Conservation (phyloP, 768 basidiomycete genomes). For the Mycena belliarum region DNA sequence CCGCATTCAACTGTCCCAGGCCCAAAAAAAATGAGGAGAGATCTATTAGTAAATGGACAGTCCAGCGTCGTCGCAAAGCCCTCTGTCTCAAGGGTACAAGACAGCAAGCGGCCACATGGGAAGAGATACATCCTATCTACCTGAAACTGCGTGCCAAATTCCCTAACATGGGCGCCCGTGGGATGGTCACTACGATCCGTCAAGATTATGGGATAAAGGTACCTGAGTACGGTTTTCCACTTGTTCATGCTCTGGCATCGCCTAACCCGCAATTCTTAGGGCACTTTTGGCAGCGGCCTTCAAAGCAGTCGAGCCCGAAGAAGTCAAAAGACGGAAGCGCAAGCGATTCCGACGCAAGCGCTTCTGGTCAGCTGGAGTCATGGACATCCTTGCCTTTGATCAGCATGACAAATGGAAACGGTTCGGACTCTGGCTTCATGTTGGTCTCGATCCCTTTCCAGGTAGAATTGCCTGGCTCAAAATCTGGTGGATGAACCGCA, state of each 20-base stretch:
- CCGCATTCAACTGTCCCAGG: too few relatives aligned
- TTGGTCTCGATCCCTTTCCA: slow-evolving; percentile 36
- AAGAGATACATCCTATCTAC: background rate
- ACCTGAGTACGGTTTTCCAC: slow-evolving; percentile 14
- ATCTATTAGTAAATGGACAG: too few relatives aligned
- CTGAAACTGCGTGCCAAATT: background rate
- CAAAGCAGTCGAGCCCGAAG: slow-evolving; percentile 15
- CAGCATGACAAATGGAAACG: slow-evolving; percentile 49
- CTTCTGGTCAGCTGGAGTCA: slow-evolving; percentile 43
- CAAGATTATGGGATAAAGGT: slow-evolving; percentile 22
- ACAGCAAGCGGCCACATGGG: background rate
- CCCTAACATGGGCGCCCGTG: slow-evolving; percentile 22
- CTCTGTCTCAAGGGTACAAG: too few relatives aligned
- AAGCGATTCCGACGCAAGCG: slow-evolving; percentile 26
- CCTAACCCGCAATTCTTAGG: background rate
- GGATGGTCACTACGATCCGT: slow-evolving; percentile 14
- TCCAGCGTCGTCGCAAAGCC: too few relatives aligned
- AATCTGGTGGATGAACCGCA: slow-evolving; percentile 45
- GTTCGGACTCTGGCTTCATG: slow-evolving; percentile 35
- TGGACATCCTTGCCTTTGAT: slow-evolving; percentile 36
- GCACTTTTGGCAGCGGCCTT: background rate
- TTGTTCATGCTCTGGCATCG: background rate
- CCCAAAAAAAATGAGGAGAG: too few relatives aligned
- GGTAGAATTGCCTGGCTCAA: slow-evolving; percentile 36
- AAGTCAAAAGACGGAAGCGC: slow-evolving; percentile 19